A percentile compares a stretch with the other conserved stretches of the same genome.
Conservation (phyloP, 2,329 filamentous ascomycete genomes). For the Apiospora aurea region DNA sequence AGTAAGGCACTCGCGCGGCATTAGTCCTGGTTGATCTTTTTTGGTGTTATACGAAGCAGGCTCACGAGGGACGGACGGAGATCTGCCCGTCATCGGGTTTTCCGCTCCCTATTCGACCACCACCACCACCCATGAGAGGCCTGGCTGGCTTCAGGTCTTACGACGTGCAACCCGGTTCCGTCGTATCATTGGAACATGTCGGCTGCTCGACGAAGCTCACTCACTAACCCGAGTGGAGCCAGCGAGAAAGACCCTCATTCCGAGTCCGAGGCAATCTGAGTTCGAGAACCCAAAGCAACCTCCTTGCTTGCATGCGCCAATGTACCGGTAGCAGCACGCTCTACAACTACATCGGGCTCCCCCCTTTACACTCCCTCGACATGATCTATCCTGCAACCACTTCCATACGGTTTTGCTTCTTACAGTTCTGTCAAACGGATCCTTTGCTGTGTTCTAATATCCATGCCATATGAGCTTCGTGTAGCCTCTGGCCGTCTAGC, state of each 20-base stretch:
- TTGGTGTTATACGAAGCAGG: background rate
- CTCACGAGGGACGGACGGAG: constrained; percentile 15
- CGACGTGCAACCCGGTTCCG: background rate
- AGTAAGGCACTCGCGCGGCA: constrained; percentile 9
- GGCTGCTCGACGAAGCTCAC: background rate
- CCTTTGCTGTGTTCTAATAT: background rate
- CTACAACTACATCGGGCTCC: background rate
- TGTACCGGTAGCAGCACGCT: background rate
- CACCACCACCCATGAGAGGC: background rate
- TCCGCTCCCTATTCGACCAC: background rate
- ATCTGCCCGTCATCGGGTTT: background rate
- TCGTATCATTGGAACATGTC: background rate
- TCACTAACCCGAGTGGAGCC: constrained; percentile 10
- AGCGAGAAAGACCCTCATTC: background rate
- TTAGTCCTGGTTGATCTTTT: constrained; percentile 12
- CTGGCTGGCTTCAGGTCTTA: constrained; percentile 9
- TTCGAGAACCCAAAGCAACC: background rate
- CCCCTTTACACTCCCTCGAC: background rate
- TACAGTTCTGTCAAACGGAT: background rate
- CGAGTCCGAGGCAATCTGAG: constrained; percentile 9
- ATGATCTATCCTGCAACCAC: background rate
- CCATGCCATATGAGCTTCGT: background rate
- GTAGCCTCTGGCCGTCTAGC: background rate
- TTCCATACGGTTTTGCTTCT: background rate
- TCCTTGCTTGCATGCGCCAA: constrained; percentile 5